Percentiles rank a stretch among this genome's conserved stretches.
phyloP scores from a whole-genome alignment of 2,329 filamentous ascomycete genomes.

The Aureobasidium namibiae region DNA sequence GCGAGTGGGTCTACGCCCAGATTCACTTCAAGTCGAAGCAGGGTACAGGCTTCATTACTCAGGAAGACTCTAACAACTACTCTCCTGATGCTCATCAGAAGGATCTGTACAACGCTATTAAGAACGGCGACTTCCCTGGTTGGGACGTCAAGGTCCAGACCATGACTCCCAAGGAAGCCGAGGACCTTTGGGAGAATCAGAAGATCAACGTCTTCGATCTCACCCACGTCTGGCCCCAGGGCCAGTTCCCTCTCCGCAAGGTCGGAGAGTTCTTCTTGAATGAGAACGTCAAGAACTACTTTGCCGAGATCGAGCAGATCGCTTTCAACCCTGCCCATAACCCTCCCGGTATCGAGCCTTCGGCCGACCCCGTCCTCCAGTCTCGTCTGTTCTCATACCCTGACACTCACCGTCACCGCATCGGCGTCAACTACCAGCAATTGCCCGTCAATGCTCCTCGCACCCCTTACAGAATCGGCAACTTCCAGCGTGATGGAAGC shows the following conservation, averaged over 20 bases:
- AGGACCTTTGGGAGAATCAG: constrained; percentile 44
- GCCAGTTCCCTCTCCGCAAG: constrained; percentile 45
- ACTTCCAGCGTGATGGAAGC: constrained; percentile 63
- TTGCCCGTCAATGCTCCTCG: constrained; percentile 45
- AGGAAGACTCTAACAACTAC: constrained; percentile 43
- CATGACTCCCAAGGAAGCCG: constrained; percentile 45
- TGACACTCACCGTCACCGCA: constrained; percentile 52
- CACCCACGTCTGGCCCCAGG: constrained; percentile 48
- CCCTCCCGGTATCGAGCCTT: constrained; percentile 59
- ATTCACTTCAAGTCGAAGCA: constrained; percentile 46
- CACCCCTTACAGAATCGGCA: constrained; percentile 50
- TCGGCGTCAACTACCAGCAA: constrained; percentile 53
- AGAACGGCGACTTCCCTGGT: constrained; percentile 44
- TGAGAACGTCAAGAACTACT: constrained; percentile 53
- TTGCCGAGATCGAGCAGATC: constrained; percentile 60
- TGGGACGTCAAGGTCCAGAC: constrained; percentile 46
- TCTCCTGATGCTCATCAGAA: constrained; percentile 46
- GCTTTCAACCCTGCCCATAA: constrained; percentile 62
- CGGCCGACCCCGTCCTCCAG: constrained; percentile 62
- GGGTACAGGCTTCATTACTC: constrained; percentile 44
- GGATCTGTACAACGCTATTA: constrained; percentile 44
- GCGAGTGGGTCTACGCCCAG: constrained; percentile 46
- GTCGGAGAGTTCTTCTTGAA: constrained; percentile 46
- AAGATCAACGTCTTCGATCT: constrained; percentile 48
- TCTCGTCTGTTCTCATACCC: constrained; percentile 63